A percentile compares a stretch with the other conserved stretches of the same genome.
Conservation (phyloP, 2,329 filamentous ascomycete genomes). For the Colletotrichum sp. region DNA sequence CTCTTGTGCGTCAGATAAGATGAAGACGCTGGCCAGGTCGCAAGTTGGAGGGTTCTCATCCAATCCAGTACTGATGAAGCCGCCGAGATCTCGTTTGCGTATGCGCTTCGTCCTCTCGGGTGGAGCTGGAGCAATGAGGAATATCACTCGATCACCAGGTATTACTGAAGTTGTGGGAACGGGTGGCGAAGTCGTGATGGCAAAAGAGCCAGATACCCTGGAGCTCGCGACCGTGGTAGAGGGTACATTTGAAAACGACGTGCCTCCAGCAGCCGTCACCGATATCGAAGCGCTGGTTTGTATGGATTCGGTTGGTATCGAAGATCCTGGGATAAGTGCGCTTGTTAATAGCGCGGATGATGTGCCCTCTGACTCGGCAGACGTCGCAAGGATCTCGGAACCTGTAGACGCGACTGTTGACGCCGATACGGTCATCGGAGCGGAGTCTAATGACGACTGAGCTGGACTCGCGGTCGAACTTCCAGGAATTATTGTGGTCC, state of each 20-base stretch:
- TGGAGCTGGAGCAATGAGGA: neutral
- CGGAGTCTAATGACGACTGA: neutral
- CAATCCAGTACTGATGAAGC: neutral
- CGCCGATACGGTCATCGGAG: neutral
- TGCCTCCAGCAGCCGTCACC: neutral
- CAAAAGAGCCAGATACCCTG: neutral
- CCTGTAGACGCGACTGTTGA: neutral
- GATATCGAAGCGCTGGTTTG: neutral
- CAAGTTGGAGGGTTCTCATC: neutral
- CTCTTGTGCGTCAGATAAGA: neutral
- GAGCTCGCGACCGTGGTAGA: neutral
- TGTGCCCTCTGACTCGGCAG: neutral
- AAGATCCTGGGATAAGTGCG: neutral
- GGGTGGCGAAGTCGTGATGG: neutral
- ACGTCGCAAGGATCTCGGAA: neutral
- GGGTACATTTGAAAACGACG: neutral
- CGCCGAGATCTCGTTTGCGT: neutral
- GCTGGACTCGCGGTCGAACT: neutral
- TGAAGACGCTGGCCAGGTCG: neutral
- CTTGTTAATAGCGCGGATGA: neutral
- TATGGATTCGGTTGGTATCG: neutral
- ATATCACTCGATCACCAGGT: neutral
- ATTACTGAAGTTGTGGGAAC: neutral
- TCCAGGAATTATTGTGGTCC: neutral
- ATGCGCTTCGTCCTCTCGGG: neutral